Evolutionary conservation across 352 stramenopile genomes (phyloP), one percentile per base, ranked within the genome.

Genomic region (Globisporangium cylindrosporum): DNA sequence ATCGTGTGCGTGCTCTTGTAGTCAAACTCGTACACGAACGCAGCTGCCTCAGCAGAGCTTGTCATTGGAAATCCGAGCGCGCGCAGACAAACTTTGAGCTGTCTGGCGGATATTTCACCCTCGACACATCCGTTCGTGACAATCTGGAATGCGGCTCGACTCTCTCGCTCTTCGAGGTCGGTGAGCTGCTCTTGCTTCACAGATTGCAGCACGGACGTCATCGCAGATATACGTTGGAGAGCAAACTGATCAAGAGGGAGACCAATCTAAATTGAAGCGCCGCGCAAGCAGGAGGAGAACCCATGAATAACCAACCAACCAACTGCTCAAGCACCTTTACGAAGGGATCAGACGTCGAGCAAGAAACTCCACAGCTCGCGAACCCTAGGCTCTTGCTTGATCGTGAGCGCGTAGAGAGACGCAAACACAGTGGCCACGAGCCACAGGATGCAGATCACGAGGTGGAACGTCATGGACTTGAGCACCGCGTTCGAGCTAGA

Each of bases 21-120:
- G 71, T 84, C 77, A 49, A 84, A 81, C 63, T 82, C 75, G 63
- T 84, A 82, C 25, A 82, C 73, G 18, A 84, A 73, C 24, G 67
- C 53, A 24, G 64, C 43, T 7, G 71, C 73, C 43, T 84, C 77
- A 1, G 36, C 57, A 24, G 69, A 72, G 0, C 58, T 51, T 5
- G 76, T 25, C 14, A 20, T 34, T 20, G 20, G 53, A 51, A 81
- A 81, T 7, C 68, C 73, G 25, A 84, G 51, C 34, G 75, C 75
- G 32, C 62, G 61, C 27, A 84, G 66, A 67, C 73, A 78, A 51
- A 64, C 24, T 48, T 78, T 78, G 14, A 84, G 73, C 55, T 82
- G 67, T 20, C 70, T 68, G 3, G 51, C 51, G 15, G 51, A 74
- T 73, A 85, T 81, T 8, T 29, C 68, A 0, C 68, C 53, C 1